A percentile compares a stretch with the other conserved stretches of the same genome.
These are phyloP conservation scores for Diaporthe sp. DNA, from an alignment of 2,329 filamentous ascomycete species.

Conservation along the genomic window DNA sequence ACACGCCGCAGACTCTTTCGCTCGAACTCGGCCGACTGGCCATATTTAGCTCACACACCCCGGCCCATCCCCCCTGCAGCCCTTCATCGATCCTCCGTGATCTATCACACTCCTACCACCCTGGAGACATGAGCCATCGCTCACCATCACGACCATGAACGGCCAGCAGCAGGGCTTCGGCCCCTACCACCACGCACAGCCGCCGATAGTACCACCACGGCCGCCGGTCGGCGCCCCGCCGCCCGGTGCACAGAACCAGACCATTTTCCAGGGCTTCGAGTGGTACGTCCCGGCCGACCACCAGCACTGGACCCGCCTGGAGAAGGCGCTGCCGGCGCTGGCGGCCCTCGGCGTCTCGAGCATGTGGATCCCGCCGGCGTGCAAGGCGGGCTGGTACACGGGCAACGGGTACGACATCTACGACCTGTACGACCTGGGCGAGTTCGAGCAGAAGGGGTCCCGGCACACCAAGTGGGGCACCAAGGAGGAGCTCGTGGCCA, in stretches of 20 bases:
- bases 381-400: conserved; percentile 72
- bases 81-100: conserved; percentile 9
- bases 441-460: conserved; percentile 79
- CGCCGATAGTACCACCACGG: conserved; percentile 15
- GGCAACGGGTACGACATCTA: conserved; percentile 78
- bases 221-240: conserved; percentile 11
- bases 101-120: background rate
- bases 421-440: conserved; percentile 78
- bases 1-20: conserved; percentile 4
- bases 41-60: conserved; percentile 14
- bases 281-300: conserved; percentile 77
- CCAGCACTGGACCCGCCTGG: conserved; percentile 72
- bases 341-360: conserved; percentile 72
- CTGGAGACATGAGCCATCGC: conserved; percentile 17
- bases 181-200: background rate
- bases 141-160: conserved; percentile 41
- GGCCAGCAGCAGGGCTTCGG: conserved; percentile 22
- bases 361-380: conserved; percentile 79
- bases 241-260: conserved; percentile 52
- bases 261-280: conserved; percentile 79
- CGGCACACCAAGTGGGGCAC: conserved; percentile 77
- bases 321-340: conserved; percentile 64
- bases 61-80: background rate
- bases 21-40: conserved; percentile 12
- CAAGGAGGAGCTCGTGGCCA: conserved; percentile 69